Evolutionary conservation across 2,329 filamentous ascomycete species (phyloP).

Genomic region (Tricladium varicosporioides): DNA sequence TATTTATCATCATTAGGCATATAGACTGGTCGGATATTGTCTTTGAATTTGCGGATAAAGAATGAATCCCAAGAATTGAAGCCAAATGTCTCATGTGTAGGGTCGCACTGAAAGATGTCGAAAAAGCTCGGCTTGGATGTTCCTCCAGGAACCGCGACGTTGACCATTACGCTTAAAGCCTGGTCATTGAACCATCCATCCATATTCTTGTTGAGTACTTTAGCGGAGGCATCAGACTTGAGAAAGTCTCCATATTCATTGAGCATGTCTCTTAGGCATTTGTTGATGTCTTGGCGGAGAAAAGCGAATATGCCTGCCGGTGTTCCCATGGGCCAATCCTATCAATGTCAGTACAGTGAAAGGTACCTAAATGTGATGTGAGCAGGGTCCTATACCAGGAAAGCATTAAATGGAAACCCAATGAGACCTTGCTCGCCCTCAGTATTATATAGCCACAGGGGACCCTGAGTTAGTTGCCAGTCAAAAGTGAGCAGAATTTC

Average conservation of each 20-base stretch:
- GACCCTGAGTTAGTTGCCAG: neutral
- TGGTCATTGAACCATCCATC: neutral
- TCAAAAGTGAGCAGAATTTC: neutral
- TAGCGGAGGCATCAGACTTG: neutral
- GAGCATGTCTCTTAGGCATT: neutral
- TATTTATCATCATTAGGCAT: constrained; percentile 50
- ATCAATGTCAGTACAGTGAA: neutral
- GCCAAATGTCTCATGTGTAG: constrained; percentile 51
- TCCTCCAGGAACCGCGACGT: neutral
- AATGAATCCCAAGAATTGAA: constrained; percentile 69
- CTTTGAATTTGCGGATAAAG: constrained; percentile 57
- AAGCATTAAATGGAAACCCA: neutral
- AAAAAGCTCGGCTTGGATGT: constrained; percentile 42
- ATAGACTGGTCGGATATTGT: constrained; percentile 54
- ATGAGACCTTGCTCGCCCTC: neutral
- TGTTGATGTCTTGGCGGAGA: neutral
- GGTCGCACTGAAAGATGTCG: constrained; percentile 60
- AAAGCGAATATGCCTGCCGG: neutral
- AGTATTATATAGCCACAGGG: neutral
- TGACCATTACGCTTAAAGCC: neutral
- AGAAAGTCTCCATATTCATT: neutral
- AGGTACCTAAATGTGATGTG: neutral
- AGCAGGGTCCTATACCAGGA: neutral
- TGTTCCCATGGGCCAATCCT: neutral
- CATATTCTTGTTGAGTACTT: neutral